A percentile compares a stretch with the other conserved stretches of the same genome.
phyloP scores from a whole-genome alignment of 495 filamentous ascomycete genomes.

The Sporormia fimetaria region DNA sequence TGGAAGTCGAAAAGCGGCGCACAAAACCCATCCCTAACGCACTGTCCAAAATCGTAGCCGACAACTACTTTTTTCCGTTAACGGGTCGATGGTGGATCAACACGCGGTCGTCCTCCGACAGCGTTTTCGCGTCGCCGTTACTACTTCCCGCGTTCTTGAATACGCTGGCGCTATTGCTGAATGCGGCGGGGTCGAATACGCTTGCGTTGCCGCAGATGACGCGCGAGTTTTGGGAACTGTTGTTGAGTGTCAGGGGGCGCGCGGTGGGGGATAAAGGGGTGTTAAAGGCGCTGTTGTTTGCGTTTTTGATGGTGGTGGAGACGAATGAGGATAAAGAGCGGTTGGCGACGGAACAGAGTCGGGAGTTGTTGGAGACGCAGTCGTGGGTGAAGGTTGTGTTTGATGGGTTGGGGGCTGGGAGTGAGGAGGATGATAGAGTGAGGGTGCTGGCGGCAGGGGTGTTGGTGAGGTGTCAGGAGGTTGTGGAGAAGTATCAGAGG shows the following conservation, averaged over 20 bases:
- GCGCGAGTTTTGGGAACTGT: conserved; percentile 55
- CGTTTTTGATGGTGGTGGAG: conserved; percentile 69
- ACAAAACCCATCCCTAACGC: conserved; percentile 60
- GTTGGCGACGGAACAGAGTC: conserved; percentile 46
- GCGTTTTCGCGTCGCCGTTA: conserved; percentile 46
- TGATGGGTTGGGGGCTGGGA: conserved; percentile 39
- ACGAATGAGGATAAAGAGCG: conserved; percentile 50
- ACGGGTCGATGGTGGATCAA: conserved; percentile 41
- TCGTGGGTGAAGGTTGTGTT: conserved; percentile 65
- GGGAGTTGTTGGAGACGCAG: conserved; percentile 48
- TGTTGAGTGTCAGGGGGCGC: conserved; percentile 39
- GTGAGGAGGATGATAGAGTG: conserved; percentile 46
- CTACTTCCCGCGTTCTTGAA: conserved; percentile 52
- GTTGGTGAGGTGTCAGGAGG: conserved; percentile 64
- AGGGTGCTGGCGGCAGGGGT: conserved; percentile 72
- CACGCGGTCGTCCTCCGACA: conserved; percentile 36
- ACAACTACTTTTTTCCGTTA: conserved; percentile 74
- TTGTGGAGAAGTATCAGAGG: conserved; percentile 70
- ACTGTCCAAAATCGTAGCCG: conserved; percentile 58
- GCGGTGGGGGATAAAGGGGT: conserved; percentile 47
- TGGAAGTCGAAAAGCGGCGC: conserved; percentile 56
- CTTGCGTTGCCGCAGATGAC: conserved; percentile 55
- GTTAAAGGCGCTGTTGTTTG: conserved; percentile 63
- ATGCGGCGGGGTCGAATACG: conserved; percentile 54
- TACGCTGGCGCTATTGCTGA: conserved; percentile 53